Evolutionary conservation across 2,329 filamentous ascomycete species (phyloP).

Genomic region (Apiospora pterosperma): DNA sequence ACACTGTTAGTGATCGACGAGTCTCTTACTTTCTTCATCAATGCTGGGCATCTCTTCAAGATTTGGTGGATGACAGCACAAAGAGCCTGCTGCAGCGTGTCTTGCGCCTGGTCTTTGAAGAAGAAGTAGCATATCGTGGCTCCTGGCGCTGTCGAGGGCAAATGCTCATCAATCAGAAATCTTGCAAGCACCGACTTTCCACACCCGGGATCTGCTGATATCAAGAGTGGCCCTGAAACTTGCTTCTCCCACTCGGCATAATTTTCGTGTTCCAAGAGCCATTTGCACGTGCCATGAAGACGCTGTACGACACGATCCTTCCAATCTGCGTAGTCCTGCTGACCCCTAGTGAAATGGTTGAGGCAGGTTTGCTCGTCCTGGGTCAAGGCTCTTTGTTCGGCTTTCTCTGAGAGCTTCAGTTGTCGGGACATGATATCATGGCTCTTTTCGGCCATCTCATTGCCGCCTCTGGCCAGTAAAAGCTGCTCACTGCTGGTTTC

Average conservation of each 20-base stretch:
- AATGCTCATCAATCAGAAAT: conserved; percentile 25
- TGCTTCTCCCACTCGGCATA: background rate
- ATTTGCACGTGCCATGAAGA: background rate
- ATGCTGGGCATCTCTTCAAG: background rate
- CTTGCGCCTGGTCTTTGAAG: background rate
- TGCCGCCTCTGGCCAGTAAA: background rate
- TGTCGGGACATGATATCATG: background rate
- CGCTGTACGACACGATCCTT: background rate
- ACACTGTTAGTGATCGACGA: background rate
- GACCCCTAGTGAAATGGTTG: background rate
- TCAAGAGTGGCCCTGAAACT: conserved; percentile 17
- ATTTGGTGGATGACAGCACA: background rate
- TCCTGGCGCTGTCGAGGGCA: conserved; percentile 6
- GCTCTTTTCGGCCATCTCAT: background rate
- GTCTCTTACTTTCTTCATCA: background rate
- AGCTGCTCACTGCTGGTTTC: background rate
- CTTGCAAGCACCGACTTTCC: conserved; percentile 35
- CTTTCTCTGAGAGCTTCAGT: background rate
- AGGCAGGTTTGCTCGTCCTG: background rate
- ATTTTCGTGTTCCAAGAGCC: background rate
- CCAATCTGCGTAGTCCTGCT: background rate
- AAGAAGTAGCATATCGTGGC: background rate
- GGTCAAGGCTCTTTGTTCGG: background rate
- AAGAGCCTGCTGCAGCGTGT: background rate
- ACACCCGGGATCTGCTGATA: conserved; percentile 37